Evolutionary conservation across 2,329 filamentous ascomycete genomes (phyloP).

Genomic region (Aquanectria penicillioides): DNA sequence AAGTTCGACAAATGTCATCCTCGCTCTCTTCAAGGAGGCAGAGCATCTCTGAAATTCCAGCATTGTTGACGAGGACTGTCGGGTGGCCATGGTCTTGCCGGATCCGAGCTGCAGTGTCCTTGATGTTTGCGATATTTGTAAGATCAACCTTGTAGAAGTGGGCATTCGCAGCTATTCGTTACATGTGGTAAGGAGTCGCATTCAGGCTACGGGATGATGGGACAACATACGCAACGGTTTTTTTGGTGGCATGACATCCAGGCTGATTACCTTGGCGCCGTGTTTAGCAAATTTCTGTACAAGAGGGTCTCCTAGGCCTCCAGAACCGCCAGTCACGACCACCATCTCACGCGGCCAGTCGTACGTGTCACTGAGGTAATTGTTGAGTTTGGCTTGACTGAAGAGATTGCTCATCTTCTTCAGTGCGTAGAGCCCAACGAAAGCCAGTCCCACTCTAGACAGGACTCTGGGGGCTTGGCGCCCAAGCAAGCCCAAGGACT

Average conservation of each 20-base stretch:
- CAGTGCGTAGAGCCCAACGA: neutral
- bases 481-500: neutral
- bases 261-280: neutral
- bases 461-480: neutral
- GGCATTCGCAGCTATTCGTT: neutral
- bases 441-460: neutral
- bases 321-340: neutral
- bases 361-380: neutral
- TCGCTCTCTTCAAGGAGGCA: neutral
- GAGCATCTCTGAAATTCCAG: neutral
- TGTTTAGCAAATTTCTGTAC: neutral
- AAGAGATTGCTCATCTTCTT: neutral
- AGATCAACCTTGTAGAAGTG: conserved; percentile 2
- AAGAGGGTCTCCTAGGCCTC: neutral
- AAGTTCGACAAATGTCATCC: conserved; percentile 39
- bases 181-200: neutral
- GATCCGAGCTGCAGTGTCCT: neutral
- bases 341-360: neutral
- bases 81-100: conserved; percentile 2
- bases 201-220: neutral
- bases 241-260: neutral
- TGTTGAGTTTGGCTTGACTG: conserved; percentile 1
- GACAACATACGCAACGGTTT: neutral
- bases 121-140: neutral
- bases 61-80: conserved; percentile 9